Conservation (phyloP, 176 grass and related monocot genomes). For the Eleusine indica region DNA sequence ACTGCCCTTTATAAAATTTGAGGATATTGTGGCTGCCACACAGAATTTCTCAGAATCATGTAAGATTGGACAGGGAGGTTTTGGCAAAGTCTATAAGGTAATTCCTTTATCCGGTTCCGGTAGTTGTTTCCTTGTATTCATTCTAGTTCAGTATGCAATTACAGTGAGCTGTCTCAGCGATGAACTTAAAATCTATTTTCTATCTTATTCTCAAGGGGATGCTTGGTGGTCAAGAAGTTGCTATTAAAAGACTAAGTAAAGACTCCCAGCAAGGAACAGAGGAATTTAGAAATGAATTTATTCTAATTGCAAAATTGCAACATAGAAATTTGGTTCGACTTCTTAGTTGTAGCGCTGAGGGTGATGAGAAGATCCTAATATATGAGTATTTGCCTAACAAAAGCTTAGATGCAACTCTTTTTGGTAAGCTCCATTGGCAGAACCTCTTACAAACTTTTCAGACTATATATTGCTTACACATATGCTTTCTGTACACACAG, state of each 20-base stretch:
- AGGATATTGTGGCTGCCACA: too few relatives aligned
- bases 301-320: conserved; percentile 27
- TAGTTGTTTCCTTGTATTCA: too few relatives aligned
- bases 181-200: too few relatives aligned
- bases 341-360: conserved; percentile 13
- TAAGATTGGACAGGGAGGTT: conserved; percentile 45
- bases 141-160: too few relatives aligned
- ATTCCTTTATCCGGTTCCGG: background rate
- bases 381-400: conserved; percentile 36
- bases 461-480: too few relatives aligned
- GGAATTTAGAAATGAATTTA: conserved; percentile 35
- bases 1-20: too few relatives aligned
- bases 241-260: conserved; percentile 40
- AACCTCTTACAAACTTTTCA: background rate
- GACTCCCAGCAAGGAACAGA: conserved; percentile 44
- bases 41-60: background rate
- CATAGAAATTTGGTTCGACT: conserved; percentile 38
- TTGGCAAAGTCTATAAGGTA: conserved; percentile 56
- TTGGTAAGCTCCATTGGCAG: conserved; percentile 1
- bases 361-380: conserved; percentile 35
- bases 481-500: background rate
- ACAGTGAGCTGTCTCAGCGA: too few relatives aligned
- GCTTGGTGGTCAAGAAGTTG: conserved; percentile 23
- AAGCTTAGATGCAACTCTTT: conserved; percentile 24
- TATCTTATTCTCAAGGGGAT: too few relatives aligned